phyloP scores from a whole-genome alignment of 202 grass and related monocot species.

The Digitaria exilis region DNA sequence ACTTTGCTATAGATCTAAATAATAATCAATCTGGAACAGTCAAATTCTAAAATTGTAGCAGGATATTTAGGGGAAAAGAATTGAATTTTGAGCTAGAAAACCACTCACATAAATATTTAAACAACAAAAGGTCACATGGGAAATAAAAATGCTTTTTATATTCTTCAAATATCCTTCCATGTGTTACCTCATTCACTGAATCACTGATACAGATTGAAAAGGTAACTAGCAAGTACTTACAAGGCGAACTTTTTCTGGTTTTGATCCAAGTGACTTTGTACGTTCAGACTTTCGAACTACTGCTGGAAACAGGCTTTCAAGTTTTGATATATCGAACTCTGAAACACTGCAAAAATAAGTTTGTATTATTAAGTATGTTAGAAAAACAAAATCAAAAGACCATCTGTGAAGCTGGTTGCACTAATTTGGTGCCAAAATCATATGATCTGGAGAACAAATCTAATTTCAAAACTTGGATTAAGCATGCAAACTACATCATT shows the following conservation, averaged over 20 bases:
- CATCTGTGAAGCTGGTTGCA: neutral
- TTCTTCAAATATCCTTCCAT: neutral
- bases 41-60: constrained; percentile 5
- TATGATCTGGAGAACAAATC: neutral
- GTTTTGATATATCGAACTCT: constrained; percentile 91
- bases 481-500: neutral
- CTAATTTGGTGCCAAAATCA: constrained; percentile 30
- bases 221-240: constrained; percentile 53
- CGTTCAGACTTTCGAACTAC: constrained; percentile 77
- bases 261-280: constrained; percentile 92
- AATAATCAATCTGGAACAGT: constrained; percentile 3
- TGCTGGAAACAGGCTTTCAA: constrained; percentile 87
- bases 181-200: neutral
- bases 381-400: constrained; percentile 21
- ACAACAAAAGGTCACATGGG: neutral
- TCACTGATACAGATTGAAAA: neutral
- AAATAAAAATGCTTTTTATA: neutral
- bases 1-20: neutral
- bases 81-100: too few species aligned
- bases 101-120: neutral
- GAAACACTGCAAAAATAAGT: constrained; percentile 66
- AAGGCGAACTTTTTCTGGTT: constrained; percentile 94
- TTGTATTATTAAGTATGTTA: constrained; percentile 17
- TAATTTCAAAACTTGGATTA: constrained; percentile 26
- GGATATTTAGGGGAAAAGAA: neutral